phyloP scores from a whole-genome alignment of 495 filamentous ascomycete species.

The Trypethelium eluteriae region DNA sequence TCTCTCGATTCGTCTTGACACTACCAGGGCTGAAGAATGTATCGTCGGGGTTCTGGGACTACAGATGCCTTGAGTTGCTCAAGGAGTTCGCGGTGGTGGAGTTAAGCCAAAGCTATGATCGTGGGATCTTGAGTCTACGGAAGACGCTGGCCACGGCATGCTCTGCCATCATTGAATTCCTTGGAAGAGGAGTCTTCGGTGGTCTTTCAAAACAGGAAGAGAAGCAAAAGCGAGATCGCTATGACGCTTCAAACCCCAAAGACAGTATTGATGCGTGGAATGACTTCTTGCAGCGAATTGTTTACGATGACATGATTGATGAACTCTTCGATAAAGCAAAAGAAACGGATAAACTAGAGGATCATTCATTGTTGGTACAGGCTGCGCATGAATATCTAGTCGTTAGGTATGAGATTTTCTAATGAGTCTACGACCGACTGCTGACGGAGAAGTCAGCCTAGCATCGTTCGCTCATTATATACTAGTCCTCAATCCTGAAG shows the following conservation, averaged over 20 bases:
- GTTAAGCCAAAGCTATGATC: slow-evolving; percentile 62
- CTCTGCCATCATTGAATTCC: slow-evolving; percentile 52
- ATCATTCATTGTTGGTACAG: slow-evolving; percentile 48
- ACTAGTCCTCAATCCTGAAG: slow-evolving; percentile 55
- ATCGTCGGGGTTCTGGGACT: slow-evolving; percentile 50
- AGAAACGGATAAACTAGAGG: slow-evolving; percentile 47
- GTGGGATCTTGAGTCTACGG: slow-evolving; percentile 53
- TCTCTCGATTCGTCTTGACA: slow-evolving; percentile 48
- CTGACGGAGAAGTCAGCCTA: slow-evolving; percentile 35
- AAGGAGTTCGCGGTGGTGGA: slow-evolving; percentile 48
- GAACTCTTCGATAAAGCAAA: slow-evolving; percentile 49
- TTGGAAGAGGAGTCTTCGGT: slow-evolving; percentile 49
- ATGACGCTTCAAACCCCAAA: slow-evolving; percentile 46
- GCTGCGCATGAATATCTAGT: slow-evolving; percentile 50
- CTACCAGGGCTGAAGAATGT: slow-evolving; percentile 53
- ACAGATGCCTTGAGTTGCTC: slow-evolving; percentile 39
- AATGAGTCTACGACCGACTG: neutral
- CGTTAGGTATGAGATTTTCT: slow-evolving; percentile 44
- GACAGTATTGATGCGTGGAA: slow-evolving; percentile 51
- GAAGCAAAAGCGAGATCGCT: slow-evolving; percentile 34
- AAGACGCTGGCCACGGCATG: slow-evolving; percentile 59
- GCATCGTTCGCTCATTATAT: slow-evolving; percentile 58
- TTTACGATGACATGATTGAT: slow-evolving; percentile 53
- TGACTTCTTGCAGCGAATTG: slow-evolving; percentile 47
- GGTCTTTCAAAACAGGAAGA: slow-evolving; percentile 37